Evolutionary conservation across 257 asterid species (phyloP), one percentile per base, ranked within the genome.

Genomic region (Coffea eugenioides): DNA sequence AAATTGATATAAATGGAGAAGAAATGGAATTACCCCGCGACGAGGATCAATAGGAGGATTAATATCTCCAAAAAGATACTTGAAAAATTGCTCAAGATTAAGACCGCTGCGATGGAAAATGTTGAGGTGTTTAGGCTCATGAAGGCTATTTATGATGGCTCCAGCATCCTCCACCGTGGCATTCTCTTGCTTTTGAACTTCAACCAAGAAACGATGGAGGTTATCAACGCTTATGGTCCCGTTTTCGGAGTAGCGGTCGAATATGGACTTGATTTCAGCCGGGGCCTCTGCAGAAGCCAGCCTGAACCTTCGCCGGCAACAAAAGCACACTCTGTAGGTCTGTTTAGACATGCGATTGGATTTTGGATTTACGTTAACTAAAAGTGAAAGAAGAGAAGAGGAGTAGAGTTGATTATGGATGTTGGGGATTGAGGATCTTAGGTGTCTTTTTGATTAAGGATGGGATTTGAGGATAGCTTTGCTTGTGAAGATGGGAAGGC

Each of bases 321-420:
- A 93, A 87, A 90, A 89, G 81, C 96, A 92, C 13, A 93, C 91
- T 62, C 81, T 88, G 92, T 88, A 93, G 11, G 91, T 87, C 64
- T 90, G 96, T 81, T 89, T 89, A 56, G 93, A 81, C 97, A 89
- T 93, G 71, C 46, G 69, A 62, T 62, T 0, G 69, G 34, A 10
- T n/a, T 3, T 39, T 39, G 43, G 43, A 39, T 39, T 39, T 39
- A 39, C 43, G 43, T 39, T 2, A 39, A 39, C 43, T 39, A 39
- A 36, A n/a, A 10, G 11, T 25, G 0, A 3, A 23, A 0, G 2
- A 7, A 59, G 8, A 23, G 27, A 16, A 15, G 23, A 54, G 20
- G 39, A 46, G 11, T 6, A 12, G 27, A 25, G 67, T 23, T 20
- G 52, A 57, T 31, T 5, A 41, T 64, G 9, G 27, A 34, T 49